Conservation (phyloP, 805 yeast genomes). For the Cyberlindnera americana region DNA sequence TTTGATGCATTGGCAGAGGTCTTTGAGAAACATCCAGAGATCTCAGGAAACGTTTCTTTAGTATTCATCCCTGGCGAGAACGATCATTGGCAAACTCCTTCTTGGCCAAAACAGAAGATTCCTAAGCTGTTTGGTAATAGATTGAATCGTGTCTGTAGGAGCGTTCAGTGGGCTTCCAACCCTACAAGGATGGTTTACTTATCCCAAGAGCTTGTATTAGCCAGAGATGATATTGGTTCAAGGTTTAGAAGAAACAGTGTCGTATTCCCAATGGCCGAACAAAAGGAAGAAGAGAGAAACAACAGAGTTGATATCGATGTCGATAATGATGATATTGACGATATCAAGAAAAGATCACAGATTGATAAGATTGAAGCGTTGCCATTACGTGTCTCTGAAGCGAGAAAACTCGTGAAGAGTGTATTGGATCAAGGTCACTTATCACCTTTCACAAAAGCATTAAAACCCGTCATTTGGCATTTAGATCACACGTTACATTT, state of each 20-base stretch:
- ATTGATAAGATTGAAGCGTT: conserved; percentile 33
- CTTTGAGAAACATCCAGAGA: conserved; percentile 53
- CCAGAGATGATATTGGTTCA: conserved; percentile 68
- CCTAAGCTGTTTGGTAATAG: conserved; percentile 72
- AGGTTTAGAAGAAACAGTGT: conserved; percentile 71
- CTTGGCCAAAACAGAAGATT: conserved; percentile 72
- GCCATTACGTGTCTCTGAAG: conserved; percentile 50
- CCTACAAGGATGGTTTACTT: conserved; percentile 77
- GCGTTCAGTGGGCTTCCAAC: conserved; percentile 63
- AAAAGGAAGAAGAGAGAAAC: conserved; percentile 17
- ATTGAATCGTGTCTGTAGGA: conserved; percentile 53
- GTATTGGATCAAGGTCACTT: conserved; percentile 82
- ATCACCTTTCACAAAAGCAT: conserved; percentile 66
- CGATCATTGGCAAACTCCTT: conserved; percentile 87
- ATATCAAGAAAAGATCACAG: conserved; percentile 18
- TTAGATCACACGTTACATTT: conserved; percentile 66
- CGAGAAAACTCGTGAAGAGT: conserved; percentile 73
- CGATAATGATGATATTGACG: conserved; percentile 4
- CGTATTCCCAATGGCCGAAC: conserved; percentile 40
- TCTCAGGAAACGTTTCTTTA: conserved; percentile 52
- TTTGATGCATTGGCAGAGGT: conserved; percentile 74
- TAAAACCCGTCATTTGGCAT: conserved; percentile 66
- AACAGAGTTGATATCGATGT: conserved; percentile 13
- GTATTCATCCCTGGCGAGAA: conserved; percentile 83
- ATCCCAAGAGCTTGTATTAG: conserved; percentile 76